Conservation (phyloP, 495 filamentous ascomycete genomes). For the Hypoxylon lenormandii region DNA sequence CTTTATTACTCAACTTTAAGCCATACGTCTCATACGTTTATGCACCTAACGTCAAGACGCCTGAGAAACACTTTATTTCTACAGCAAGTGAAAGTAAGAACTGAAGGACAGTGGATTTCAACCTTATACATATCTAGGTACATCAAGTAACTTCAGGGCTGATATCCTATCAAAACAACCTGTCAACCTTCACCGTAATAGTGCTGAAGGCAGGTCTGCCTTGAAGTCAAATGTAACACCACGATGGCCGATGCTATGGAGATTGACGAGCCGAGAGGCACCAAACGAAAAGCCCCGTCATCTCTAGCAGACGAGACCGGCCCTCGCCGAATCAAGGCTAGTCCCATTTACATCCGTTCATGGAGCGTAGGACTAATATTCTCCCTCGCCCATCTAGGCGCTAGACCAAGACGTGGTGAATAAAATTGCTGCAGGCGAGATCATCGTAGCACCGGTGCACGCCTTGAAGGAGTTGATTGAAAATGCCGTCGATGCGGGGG, state of each 20-base stretch:
- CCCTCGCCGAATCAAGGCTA: constrained; percentile 75
- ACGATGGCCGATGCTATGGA: constrained; percentile 64
- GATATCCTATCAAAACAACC: neutral
- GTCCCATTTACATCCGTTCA: constrained; percentile 26
- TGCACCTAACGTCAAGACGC: no score
- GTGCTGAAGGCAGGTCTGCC: neutral
- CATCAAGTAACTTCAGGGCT: no score
- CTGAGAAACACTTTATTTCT: no score
- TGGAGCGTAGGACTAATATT: constrained; percentile 28
- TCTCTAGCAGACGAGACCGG: constrained; percentile 58
- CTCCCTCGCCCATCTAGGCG: constrained; percentile 63
- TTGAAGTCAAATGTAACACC: constrained; percentile 13
- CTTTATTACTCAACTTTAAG: constrained; percentile 14
- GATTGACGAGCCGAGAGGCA: constrained; percentile 64
- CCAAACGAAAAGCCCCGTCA: constrained; percentile 69
- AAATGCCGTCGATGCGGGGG: constrained; percentile 96
- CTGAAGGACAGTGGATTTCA: no score
- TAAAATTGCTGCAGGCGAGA: constrained; percentile 99
- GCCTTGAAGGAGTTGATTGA: constrained; percentile 98
- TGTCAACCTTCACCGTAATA: constrained; percentile 9
- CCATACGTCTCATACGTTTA: neutral
- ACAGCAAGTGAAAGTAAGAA: no score
- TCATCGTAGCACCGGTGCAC: constrained; percentile 96
- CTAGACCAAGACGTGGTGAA: constrained; percentile 96
- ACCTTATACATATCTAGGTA: no score